These are phyloP conservation scores for Dictyostelium capitatum DNA, from an alignment of 78 protist genomes.

Conservation along the genomic window DNA sequence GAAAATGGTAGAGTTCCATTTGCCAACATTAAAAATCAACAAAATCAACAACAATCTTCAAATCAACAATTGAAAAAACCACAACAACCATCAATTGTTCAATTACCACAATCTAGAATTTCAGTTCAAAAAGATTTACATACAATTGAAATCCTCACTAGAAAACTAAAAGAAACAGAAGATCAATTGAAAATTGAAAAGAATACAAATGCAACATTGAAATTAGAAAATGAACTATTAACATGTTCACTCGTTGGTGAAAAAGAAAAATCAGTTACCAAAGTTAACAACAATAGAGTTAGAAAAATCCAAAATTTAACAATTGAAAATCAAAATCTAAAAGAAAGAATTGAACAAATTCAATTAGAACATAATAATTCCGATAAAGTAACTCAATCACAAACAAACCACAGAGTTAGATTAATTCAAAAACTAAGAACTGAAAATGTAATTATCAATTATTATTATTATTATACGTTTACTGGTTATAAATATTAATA, in stretches of 20 bases:
- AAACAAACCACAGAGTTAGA: neutral
- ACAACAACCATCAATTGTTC: no score
- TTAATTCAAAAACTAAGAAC: neutral
- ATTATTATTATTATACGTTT: constrained; percentile 2
- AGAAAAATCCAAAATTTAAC: neutral
- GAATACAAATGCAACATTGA: neutral
- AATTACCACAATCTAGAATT: neutral
- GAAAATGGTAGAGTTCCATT: neutral
- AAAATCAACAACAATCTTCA: neutral
- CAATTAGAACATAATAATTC: neutral
- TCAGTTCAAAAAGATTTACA: neutral
- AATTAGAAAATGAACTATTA: neutral
- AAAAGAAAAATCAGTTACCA: neutral
- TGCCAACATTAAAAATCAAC: neutral
- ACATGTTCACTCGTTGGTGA: neutral
- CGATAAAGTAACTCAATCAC: neutral
- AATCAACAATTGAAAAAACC: neutral
- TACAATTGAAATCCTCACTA: neutral
- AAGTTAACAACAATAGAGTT: neutral
- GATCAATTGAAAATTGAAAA: neutral
- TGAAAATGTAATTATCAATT: neutral
- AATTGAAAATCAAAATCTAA: neutral
- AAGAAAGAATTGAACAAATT: neutral
- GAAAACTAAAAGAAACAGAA: neutral
- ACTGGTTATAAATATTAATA: neutral